These are phyloP conservation scores for Orbilia quercus DNA, from an alignment of 2,329 filamentous ascomycete genomes.

Conservation along the genomic window DNA sequence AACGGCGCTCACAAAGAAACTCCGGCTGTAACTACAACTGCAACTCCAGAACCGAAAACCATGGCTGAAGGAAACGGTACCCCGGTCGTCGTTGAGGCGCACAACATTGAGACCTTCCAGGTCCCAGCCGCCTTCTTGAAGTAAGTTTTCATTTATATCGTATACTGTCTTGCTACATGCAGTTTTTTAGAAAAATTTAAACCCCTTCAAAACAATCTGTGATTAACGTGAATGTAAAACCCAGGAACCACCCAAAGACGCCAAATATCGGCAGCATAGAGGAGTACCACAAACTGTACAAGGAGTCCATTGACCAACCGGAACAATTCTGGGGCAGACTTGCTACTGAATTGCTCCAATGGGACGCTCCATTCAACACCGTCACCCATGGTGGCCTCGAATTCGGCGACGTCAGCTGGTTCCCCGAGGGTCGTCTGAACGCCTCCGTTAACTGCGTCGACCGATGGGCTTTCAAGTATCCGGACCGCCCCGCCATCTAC, in stretches of 20 bases:
- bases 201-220: background rate
- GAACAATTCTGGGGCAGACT: constrained; percentile 88
- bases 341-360: constrained; percentile 88
- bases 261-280: constrained; percentile 75
- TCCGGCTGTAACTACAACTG: no score
- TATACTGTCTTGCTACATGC: constrained; percentile 5
- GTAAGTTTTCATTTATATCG: constrained; percentile 56
- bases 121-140: constrained; percentile 58
- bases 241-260: constrained; percentile 72
- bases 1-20: constrained; percentile 40
- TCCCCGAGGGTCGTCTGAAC: constrained; percentile 90
- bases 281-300: constrained; percentile 75
- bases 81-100: constrained; percentile 78
- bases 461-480: constrained; percentile 93
- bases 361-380: constrained; percentile 91
- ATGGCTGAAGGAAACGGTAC: constrained; percentile 24
- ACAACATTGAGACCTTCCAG: constrained; percentile 76
- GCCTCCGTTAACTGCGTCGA: constrained; percentile 98
- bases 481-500: constrained; percentile 93
- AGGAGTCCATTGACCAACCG: constrained; percentile 89
- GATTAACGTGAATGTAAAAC: constrained; percentile 7
- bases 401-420: constrained; percentile 91
- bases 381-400: constrained; percentile 80
- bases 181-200: no score
- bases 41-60: constrained; percentile 20